Conservation (phyloP, 345 rosid genomes). For the Isatis tinctoria region DNA sequence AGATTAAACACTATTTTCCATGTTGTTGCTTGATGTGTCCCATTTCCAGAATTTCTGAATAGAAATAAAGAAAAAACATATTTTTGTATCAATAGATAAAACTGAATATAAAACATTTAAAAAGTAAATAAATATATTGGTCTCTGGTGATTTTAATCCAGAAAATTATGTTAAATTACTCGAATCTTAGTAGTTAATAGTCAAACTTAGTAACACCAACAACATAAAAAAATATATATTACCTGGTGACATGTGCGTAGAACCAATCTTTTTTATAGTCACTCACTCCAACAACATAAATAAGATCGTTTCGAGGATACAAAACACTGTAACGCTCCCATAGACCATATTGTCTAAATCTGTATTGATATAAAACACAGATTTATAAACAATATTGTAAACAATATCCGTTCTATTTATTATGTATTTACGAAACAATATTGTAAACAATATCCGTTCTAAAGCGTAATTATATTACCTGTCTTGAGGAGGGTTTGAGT, state of each 20-base stretch:
- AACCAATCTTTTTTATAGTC: conserved; percentile 64
- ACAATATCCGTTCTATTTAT: neutral
- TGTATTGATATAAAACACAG: no score
- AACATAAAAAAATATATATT: neutral
- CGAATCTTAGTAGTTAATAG: no score
- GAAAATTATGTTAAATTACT: no score
- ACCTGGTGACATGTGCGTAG: conserved; percentile 78
- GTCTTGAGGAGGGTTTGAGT: conserved; percentile 14
- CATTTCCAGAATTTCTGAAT: conserved; percentile 39
- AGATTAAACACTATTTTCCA: conserved; percentile 62
- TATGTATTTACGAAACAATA: neutral
- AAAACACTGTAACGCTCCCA: conserved; percentile 64
- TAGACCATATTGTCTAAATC: conserved; percentile 78
- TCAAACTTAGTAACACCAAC: no score
- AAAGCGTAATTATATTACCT: conserved; percentile 29
- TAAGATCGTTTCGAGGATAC: conserved; percentile 50
- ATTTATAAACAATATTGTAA: neutral
- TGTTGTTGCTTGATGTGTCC: conserved; percentile 43
- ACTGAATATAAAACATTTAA: neutral
- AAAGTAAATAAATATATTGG: no score
- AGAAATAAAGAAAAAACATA: neutral
- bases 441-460: neutral
- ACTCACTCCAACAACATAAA: conserved; percentile 41
- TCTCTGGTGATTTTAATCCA: no score
- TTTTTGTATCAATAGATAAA: neutral